phyloP scores from a whole-genome alignment of 2,329 filamentous ascomycete genomes.

The Pseudomassariella vexata region DNA sequence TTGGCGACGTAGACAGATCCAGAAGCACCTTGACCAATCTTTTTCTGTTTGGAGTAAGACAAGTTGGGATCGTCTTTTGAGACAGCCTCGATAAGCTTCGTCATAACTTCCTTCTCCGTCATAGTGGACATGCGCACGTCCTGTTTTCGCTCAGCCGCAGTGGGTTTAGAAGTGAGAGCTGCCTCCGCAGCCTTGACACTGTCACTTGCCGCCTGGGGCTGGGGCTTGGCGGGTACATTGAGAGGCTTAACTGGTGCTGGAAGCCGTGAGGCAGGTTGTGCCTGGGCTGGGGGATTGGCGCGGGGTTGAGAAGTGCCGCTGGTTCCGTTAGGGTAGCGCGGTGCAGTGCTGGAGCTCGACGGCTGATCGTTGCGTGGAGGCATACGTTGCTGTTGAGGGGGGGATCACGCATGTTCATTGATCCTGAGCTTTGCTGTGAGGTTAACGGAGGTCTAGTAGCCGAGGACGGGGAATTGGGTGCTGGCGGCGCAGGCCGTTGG shows the following conservation, averaged over 20 bases:
- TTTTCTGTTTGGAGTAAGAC: slow-evolving; percentile 98
- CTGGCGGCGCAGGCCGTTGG: slow-evolving; percentile 76
- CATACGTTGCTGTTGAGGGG: slow-evolving; percentile 34
- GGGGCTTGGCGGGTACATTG: slow-evolving; percentile 67
- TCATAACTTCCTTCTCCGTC: slow-evolving; percentile 96
- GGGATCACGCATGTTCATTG: slow-evolving; percentile 36
- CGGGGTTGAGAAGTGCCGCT: slow-evolving; percentile 43
- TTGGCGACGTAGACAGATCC: slow-evolving; percentile 97
- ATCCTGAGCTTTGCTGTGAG: slow-evolving; percentile 44
- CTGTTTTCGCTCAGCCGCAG: slow-evolving; percentile 68
- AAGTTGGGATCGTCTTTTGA: slow-evolving; percentile 92
- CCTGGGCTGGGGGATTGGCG: slow-evolving; percentile 39
- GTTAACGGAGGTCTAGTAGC: slow-evolving; percentile 37
- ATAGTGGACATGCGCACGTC: slow-evolving; percentile 98
- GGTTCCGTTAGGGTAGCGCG: slow-evolving; percentile 54
- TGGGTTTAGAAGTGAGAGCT: slow-evolving; percentile 77
- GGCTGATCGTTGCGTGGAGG: slow-evolving; percentile 41
- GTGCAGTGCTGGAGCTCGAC: slow-evolving; percentile 38
- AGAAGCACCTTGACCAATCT: slow-evolving; percentile 97
- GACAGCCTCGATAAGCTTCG: slow-evolving; percentile 86
- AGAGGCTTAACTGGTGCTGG: slow-evolving; percentile 70
- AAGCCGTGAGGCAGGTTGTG: slow-evolving; percentile 39
- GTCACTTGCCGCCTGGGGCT: slow-evolving; percentile 48
- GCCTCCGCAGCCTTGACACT: slow-evolving; percentile 85
- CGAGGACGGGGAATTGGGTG: slow-evolving; percentile 40